These are phyloP conservation scores for Cladophialophora exuberans DNA, from an alignment of 2,329 filamentous ascomycete genomes.

Conservation along the genomic window DNA sequence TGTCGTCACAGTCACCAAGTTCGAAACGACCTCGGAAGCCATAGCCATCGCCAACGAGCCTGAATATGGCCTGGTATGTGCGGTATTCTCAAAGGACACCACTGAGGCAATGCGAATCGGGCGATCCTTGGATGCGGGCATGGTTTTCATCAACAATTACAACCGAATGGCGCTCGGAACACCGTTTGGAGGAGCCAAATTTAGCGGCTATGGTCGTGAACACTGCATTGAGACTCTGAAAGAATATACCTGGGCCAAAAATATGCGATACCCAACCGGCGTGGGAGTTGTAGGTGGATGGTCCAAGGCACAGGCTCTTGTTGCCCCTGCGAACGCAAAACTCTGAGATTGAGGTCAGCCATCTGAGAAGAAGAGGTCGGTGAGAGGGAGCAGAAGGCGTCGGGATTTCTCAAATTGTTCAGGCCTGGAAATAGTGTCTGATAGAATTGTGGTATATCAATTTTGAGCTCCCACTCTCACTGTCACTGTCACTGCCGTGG, in stretches of 20 bases:
- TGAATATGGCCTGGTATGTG: slow-evolving; percentile 58
- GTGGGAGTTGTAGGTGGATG: neutral
- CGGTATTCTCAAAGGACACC: slow-evolving; percentile 60
- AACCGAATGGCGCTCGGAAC: slow-evolving; percentile 13
- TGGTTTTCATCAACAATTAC: slow-evolving; percentile 63
- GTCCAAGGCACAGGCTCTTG: neutral
- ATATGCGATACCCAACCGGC: slow-evolving; percentile 41
- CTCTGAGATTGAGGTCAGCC: no score
- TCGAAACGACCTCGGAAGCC: slow-evolving; percentile 64
- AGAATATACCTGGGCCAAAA: slow-evolving; percentile 68
- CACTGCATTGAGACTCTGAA: slow-evolving; percentile 56
- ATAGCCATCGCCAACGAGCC: slow-evolving; percentile 58
- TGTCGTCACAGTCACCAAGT: slow-evolving; percentile 64
- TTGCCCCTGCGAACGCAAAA: neutral
- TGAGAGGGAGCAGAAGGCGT: no score
- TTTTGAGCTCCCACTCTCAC: no score
- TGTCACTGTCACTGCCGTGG: no score
- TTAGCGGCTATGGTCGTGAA: slow-evolving; percentile 77
- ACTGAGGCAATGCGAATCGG: slow-evolving; percentile 56
- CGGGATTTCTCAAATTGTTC: no score
- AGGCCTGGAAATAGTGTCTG: no score
- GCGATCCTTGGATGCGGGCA: slow-evolving; percentile 58
- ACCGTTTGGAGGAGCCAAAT: slow-evolving; percentile 76
- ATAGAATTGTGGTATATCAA: no score
- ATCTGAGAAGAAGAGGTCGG: no score